Conservation (phyloP, 108 stramenopile genomes). For the Pseudonitzschia delicatissima region DNA sequence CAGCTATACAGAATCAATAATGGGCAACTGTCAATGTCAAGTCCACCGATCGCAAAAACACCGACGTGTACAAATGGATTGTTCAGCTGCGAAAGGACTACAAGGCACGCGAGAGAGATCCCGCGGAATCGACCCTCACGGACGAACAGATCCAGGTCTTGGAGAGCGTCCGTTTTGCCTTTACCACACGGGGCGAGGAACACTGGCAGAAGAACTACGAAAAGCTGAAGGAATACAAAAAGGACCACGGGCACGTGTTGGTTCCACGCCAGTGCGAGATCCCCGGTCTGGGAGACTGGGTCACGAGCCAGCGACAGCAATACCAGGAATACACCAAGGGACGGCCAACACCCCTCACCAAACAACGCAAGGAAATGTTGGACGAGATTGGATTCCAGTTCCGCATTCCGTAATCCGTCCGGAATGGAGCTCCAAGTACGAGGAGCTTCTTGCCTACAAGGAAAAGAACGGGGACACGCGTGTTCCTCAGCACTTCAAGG, state of each 20-base stretch:
- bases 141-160: slow-evolving; percentile 17
- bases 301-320: slow-evolving; percentile 64
- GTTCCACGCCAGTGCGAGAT: slow-evolving; percentile 56
- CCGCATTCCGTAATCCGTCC: slow-evolving; percentile 63
- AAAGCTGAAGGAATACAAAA: slow-evolving; percentile 45
- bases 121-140: slow-evolving; percentile 26
- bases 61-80: slow-evolving; percentile 40
- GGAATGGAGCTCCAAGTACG: slow-evolving; percentile 67
- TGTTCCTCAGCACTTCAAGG: slow-evolving; percentile 63
- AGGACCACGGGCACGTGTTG: slow-evolving; percentile 53
- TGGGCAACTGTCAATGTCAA: slow-evolving; percentile 25
- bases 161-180: slow-evolving; percentile 19
- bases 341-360: slow-evolving; percentile 48
- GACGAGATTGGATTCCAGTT: slow-evolving; percentile 71
- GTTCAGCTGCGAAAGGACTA: slow-evolving; percentile 47
- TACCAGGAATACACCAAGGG: slow-evolving; percentile 43
- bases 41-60: slow-evolving; percentile 25
- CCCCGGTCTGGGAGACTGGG: slow-evolving; percentile 60
- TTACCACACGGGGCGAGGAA: slow-evolving; percentile 30
- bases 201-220: slow-evolving; percentile 56
- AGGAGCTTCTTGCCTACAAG: slow-evolving; percentile 65
- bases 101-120: slow-evolving; percentile 31
- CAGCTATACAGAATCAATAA: slow-evolving; percentile 18
- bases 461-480: slow-evolving; percentile 33
- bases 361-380: slow-evolving; percentile 53